A percentile compares a stretch with the other conserved stretches of the same genome.
These are phyloP conservation scores for Arctium minus DNA, from an alignment of 129 eudicot species.

Conservation along the genomic window DNA sequence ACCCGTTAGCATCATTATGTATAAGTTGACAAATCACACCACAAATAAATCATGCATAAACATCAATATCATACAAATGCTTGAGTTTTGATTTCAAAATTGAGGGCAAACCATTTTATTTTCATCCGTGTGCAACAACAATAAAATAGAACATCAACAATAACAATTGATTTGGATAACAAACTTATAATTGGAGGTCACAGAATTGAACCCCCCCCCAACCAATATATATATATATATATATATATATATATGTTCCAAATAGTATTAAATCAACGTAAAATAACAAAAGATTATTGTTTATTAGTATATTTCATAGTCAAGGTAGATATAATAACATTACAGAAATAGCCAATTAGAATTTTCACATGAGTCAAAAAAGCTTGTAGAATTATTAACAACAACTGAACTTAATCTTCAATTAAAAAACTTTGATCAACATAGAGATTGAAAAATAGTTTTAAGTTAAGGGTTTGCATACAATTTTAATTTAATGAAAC, in stretches of 20 bases:
- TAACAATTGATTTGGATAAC: neutral
- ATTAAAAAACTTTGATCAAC: neutral
- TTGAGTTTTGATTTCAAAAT: neutral
- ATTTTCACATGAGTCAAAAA: neutral
- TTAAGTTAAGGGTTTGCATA: neutral
- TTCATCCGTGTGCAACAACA: neutral
- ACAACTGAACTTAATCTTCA: neutral
- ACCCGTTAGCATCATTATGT: neutral
- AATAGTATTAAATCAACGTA: too few relatives aligned
- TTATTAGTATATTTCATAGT: neutral
- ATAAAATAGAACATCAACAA: neutral
- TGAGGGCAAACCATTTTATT: neutral
- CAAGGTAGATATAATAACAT: neutral
- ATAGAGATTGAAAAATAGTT: neutral
- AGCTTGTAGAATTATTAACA: neutral
- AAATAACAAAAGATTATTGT: neutral
- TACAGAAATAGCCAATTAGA: neutral
- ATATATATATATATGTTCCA: too few relatives aligned
- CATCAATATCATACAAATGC: neutral
- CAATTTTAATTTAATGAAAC: neutral
- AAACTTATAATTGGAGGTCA: neutral
- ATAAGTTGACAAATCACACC: neutral
- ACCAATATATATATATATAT: too few relatives aligned
- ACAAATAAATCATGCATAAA: neutral
- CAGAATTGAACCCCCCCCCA: neutral